A percentile compares a stretch with the other conserved stretches of the same genome.
Conservation (phyloP, 129 eudicot genomes). For the Lactuca saligna region DNA sequence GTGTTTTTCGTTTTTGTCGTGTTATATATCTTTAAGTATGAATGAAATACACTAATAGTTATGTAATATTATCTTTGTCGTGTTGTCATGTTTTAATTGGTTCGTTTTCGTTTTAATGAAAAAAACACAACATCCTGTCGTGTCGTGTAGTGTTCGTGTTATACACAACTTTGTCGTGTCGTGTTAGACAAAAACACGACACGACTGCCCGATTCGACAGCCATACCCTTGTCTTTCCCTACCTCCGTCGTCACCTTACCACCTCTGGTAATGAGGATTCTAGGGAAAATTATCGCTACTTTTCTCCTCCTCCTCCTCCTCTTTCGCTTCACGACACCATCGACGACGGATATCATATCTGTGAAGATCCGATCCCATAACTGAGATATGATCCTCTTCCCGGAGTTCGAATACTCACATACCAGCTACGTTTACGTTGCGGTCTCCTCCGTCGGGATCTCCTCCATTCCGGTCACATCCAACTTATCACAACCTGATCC, state of each 20-base stretch:
- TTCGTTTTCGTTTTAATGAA: too few relatives aligned
- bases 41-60: too few relatives aligned
- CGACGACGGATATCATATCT: constrained; percentile 64
- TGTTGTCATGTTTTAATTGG: too few relatives aligned
- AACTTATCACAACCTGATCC: constrained; percentile 49
- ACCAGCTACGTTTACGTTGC: constrained; percentile 62
- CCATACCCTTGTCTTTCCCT: too few relatives aligned
- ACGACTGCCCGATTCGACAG: too few relatives aligned
- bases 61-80: too few relatives aligned
- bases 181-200: too few relatives aligned
- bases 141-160: too few relatives aligned
- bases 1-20: too few relatives aligned
- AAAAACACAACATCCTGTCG: too few relatives aligned
- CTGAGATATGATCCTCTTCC: constrained; percentile 94
- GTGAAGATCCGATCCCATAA: constrained; percentile 60
- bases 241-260: constrained; percentile 14
- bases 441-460: constrained; percentile 26
- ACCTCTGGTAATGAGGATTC: constrained; percentile 7
- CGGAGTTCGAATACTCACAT: constrained; percentile 88
- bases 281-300: constrained; percentile 23
- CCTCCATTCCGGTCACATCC: constrained; percentile 66
- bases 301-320: constrained; percentile 23
- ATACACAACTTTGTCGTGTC: too few relatives aligned
- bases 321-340: constrained; percentile 27
- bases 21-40: too few relatives aligned